A percentile compares a stretch with the other conserved stretches of the same genome.
phyloP scores from a whole-genome alignment of 2,329 filamentous ascomycete species.

The Lachnellula cervina region DNA sequence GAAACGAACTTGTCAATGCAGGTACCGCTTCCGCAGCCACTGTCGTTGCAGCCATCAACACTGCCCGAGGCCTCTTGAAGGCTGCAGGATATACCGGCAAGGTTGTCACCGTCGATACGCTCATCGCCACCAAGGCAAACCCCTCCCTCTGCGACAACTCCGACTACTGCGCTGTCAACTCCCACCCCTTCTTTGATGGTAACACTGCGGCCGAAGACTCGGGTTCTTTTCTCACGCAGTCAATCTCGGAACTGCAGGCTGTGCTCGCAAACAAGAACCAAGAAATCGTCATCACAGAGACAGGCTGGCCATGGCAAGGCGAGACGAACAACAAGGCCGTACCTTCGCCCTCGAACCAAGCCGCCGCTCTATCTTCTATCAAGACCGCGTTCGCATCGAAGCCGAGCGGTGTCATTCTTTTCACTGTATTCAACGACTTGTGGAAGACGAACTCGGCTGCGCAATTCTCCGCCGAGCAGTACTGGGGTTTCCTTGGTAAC shows the following conservation, averaged over 20 bases:
- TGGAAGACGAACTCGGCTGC: conserved; percentile 66
- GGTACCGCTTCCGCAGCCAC: conserved; percentile 47
- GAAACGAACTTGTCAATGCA: conserved; percentile 75
- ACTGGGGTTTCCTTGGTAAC: conserved; percentile 60
- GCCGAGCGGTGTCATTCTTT: conserved; percentile 57
- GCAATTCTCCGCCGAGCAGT: conserved; percentile 69
- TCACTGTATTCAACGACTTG: conserved; percentile 72
- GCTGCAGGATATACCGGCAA: conserved; percentile 63
- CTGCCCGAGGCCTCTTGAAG: conserved; percentile 54
- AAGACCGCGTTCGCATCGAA: conserved; percentile 50
- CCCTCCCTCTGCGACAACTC: conserved; percentile 66
- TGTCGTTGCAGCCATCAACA: conserved; percentile 54
- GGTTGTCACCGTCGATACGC: conserved; percentile 78
- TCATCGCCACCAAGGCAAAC: conserved; percentile 60
- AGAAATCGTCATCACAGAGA: conserved; percentile 71
- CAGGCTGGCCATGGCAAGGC: conserved; percentile 76
- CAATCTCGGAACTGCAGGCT: conserved; percentile 43
- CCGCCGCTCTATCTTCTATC: conserved; percentile 60
- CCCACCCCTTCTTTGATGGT: conserved; percentile 77
- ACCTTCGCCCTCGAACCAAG: conserved; percentile 63
- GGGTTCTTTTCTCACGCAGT: conserved; percentile 60
- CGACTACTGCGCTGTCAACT: conserved; percentile 77
- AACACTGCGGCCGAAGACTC: conserved; percentile 55
- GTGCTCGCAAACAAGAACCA: conserved; percentile 44
- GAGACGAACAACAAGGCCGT: conserved; percentile 61